Evolutionary conservation across 1,284 basidiomycete species (phyloP), one percentile per base, ranked within the genome.

Genomic region (Schizophyllum amplum): DNA sequence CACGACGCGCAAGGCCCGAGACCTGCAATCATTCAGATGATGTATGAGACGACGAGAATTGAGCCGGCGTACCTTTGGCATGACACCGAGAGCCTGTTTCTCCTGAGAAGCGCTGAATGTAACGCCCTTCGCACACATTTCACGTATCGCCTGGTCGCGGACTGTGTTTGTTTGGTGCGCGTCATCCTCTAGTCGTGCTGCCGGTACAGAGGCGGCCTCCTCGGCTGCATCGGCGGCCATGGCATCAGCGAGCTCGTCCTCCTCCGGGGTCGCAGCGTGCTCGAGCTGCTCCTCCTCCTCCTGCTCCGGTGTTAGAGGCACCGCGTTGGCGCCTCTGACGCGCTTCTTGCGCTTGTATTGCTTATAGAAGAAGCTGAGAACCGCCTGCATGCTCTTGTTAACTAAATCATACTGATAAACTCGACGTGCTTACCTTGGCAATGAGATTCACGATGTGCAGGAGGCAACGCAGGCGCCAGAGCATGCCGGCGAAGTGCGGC

Each of bases 361-460:
- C 26, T 59, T 59, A 46, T 47, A 54, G 33, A 59, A 57, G 50
- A 56, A 59, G 20, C 52, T 24, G 21, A 56, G 50, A 23, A 59
- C 46, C 2, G 46, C 53, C 58, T 59, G 27, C n/a, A 17, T 13
- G 27, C n/a, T n/a, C n/a, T n/a, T n/a, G n/a, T n/a, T 33, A 5
- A 13, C 27, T 6, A 6, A 13, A 33, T 5, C 5, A 5, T 33
- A 54, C 46, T 53, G 11, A 51, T 21, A 47, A 13, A 33, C 27
- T 6, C 27, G 13, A 33, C 27, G 13, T 33, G 27, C 47, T 9
- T 24, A 67, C 64, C 57, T 65, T 64, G 5, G 63, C 62, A 51
- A 65, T 59, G 9, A 66, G 56, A 57, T 67, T 65, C 2, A 66
- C 52, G 5, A 59, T 64, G 47, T 66, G 66, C 26, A 62, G 59